Conservation (phyloP, 1,284 basidiomycete species). For the Agroathelia rolfsii region DNA sequence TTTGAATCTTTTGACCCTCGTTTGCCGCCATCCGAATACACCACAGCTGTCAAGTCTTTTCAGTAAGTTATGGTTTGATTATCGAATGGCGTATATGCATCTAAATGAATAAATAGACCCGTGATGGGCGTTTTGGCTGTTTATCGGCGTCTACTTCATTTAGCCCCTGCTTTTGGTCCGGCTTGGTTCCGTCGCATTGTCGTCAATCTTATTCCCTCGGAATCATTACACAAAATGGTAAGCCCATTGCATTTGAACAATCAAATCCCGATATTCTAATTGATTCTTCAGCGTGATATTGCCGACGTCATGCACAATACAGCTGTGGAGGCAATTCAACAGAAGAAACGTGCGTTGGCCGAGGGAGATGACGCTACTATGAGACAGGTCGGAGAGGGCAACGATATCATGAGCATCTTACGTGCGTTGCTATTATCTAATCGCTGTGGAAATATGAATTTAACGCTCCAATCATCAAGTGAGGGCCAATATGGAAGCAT, state of each 20-base stretch:
- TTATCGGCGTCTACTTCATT: too few relatives aligned
- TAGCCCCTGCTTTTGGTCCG: too few relatives aligned
- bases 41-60: constrained; percentile 21
- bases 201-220: constrained; percentile 6
- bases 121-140: too few relatives aligned
- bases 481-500: constrained; percentile 12
- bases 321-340: constrained; percentile 23
- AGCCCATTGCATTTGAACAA: too few relatives aligned
- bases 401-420: constrained; percentile 36
- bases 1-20: constrained; percentile 24
- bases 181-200: constrained; percentile 8
- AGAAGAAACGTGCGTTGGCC: constrained; percentile 20
- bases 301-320: constrained; percentile 25
- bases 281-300: constrained; percentile 21
- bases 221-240: constrained; percentile 18
- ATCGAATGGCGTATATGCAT: too few relatives aligned
- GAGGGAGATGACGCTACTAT: constrained; percentile 13
- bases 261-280: too few relatives aligned
- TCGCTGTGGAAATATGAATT: not conserved
- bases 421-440: constrained; percentile 19
- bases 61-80: too few relatives aligned
- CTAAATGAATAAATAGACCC: too few relatives aligned
- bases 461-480: not conserved
- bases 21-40: too few relatives aligned
- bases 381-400: constrained; percentile 26